These are phyloP conservation scores for Porogramme epimiltina DNA, from an alignment of 1,284 basidiomycete genomes.

Conservation along the genomic window DNA sequence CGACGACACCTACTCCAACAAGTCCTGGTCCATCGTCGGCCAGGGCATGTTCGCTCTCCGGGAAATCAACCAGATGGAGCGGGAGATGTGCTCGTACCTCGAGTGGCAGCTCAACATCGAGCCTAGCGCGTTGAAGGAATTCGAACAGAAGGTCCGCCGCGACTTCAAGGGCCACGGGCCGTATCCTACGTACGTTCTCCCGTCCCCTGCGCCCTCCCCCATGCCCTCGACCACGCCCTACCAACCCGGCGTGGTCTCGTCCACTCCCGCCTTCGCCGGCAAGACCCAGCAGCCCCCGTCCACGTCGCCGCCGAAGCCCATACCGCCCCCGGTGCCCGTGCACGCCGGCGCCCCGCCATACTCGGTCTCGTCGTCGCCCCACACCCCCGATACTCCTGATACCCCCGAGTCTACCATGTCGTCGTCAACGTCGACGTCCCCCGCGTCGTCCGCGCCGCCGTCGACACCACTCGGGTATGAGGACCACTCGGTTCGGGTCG, in stretches of 20 bases:
- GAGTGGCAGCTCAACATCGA: slow-evolving; percentile 90
- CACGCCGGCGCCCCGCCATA: slow-evolving; percentile 21
- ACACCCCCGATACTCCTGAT: slow-evolving; percentile 41
- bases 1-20: slow-evolving; percentile 96
- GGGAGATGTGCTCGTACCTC: slow-evolving; percentile 91
- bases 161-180: slow-evolving; percentile 61
- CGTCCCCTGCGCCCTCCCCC: slow-evolving; percentile 54
- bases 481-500: slow-evolving; percentile 48
- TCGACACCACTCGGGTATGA: slow-evolving; percentile 53
- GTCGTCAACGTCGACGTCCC: slow-evolving; percentile 45
- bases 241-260: slow-evolving; percentile 33
- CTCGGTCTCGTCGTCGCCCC: slow-evolving; percentile 30
- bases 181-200: slow-evolving; percentile 61
- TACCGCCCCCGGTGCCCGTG: slow-evolving; percentile 16
- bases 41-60: slow-evolving; percentile 89
- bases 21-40: slow-evolving; percentile 93
- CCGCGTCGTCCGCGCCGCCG: slow-evolving; percentile 56
- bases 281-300: slow-evolving; percentile 8
- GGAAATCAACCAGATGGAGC: slow-evolving; percentile 96
- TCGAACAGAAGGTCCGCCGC: slow-evolving; percentile 60
- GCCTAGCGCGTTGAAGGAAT: slow-evolving; percentile 62
- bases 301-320: slow-evolving; percentile 22
- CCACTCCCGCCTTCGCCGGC: slow-evolving; percentile 28
- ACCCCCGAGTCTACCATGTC: slow-evolving; percentile 50
- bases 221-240: slow-evolving; percentile 48